Conservation (phyloP, 257 asterid species). For the Petunia axillaris region DNA sequence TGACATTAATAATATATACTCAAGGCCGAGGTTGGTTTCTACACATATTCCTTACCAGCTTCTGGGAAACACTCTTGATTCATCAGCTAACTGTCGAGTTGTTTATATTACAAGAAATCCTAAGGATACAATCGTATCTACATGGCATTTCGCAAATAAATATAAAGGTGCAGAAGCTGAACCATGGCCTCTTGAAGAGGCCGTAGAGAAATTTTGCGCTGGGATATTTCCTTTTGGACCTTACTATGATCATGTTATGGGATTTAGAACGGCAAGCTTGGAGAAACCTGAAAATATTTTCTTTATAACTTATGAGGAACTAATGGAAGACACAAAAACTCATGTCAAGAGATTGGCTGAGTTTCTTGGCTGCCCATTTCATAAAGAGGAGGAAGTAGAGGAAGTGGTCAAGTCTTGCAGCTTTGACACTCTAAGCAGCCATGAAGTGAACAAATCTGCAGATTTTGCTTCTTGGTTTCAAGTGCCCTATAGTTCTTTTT, state of each 20-base stretch:
- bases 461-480: conserved; percentile 35
- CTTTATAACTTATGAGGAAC: no score
- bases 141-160: conserved; percentile 33
- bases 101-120: conserved; percentile 32
- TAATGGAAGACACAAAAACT: background rate
- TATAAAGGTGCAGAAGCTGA: conserved; percentile 21
- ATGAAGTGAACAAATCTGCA: conserved; percentile 24
- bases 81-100: conserved; percentile 11
- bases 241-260: conserved; percentile 30
- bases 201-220: conserved; percentile 17
- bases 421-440: conserved; percentile 16
- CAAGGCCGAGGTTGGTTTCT: conserved; percentile 16
- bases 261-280: background rate
- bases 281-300: no score
- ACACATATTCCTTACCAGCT: conserved; percentile 22
- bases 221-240: conserved; percentile 32
- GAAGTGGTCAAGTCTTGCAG: conserved; percentile 22
- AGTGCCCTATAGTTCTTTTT: conserved; percentile 51
- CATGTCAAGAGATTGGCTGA: conserved; percentile 23
- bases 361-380: conserved; percentile 25
- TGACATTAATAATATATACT: background rate
- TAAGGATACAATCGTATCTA: conserved; percentile 24
- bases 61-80: background rate
- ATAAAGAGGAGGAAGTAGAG: conserved; percentile 20
- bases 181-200: conserved; percentile 27